Evolutionary conservation across 805 yeast genomes (phyloP).

Genomic region (Wickerhamiella brachini): DNA sequence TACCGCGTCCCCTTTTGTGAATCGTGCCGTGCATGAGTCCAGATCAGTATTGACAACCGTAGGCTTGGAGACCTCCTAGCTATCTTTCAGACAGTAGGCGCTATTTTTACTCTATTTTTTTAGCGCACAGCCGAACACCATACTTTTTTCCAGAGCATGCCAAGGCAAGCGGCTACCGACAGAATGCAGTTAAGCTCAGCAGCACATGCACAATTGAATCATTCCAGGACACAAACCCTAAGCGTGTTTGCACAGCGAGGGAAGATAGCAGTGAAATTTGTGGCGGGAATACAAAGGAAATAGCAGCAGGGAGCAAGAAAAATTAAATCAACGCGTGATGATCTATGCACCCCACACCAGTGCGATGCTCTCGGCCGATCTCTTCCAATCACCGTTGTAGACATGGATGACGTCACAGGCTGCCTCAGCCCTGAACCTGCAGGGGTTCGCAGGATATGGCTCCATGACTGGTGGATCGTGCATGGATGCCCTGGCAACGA

Average conservation of each 20-base stretch:
- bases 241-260: too few species aligned
- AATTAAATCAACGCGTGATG: too few species aligned
- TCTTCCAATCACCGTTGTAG: background rate
- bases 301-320: too few species aligned
- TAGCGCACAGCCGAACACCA: background rate
- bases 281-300: too few species aligned
- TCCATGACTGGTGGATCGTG: background rate
- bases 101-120: background rate
- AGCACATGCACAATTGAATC: background rate
- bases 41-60: too few species aligned
- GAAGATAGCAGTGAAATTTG: too few species aligned
- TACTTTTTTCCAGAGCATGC: background rate
- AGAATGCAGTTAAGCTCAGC: background rate
- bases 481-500: background rate
- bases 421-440: background rate
- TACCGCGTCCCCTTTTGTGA: background rate
- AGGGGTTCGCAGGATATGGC: background rate
- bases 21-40: background rate
- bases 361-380: background rate
- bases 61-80: too few species aligned
- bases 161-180: background rate
- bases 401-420: background rate
- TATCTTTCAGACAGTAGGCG: too few species aligned
- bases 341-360: background rate
- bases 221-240: background rate